phyloP scores from a whole-genome alignment of 1,284 basidiomycete genomes.

The Naganishia sp. region DNA sequence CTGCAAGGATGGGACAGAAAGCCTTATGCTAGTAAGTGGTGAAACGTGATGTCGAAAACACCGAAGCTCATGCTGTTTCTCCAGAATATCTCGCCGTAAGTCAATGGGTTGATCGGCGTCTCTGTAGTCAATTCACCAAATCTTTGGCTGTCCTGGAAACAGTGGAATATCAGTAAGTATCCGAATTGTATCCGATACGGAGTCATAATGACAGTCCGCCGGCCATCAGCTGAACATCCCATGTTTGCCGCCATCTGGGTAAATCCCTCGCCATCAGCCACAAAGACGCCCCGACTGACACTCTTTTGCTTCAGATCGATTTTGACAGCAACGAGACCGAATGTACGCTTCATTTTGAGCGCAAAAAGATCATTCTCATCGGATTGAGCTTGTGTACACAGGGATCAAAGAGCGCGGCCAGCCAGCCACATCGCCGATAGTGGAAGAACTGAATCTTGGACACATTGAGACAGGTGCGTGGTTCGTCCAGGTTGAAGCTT shows the following conservation, averaged over 20 bases:
- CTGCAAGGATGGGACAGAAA: slow-evolving; percentile 48
- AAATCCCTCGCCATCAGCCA: no score
- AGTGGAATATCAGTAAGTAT: slow-evolving; percentile 28
- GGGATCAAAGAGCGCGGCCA: slow-evolving; percentile 53
- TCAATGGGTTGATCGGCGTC: background rate
- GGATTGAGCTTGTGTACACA: background rate
- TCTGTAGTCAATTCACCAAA: background rate
- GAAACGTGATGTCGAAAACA: background rate
- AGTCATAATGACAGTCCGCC: background rate
- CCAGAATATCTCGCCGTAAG: slow-evolving; percentile 31
- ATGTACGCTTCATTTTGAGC: slow-evolving; percentile 16
- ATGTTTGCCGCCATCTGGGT: slow-evolving; percentile 52
- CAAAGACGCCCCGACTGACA: background rate
- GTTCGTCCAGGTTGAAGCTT: no score
- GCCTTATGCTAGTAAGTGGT: slow-evolving; percentile 41
- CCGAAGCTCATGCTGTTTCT: background rate
- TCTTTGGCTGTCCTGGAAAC: no score
- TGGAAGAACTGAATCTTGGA: slow-evolving; percentile 50
- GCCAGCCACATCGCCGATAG: slow-evolving; percentile 51
- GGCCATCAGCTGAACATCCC: slow-evolving; percentile 37
- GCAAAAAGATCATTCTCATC: background rate
- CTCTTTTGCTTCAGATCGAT: slow-evolving; percentile 20
- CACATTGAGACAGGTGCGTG: slow-evolving; percentile 46
- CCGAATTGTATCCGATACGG: background rate
- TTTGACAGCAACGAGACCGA: slow-evolving; percentile 34